Percentiles rank a stretch among this genome's conserved stretches.
Conservation (phyloP, 805 yeast species). For the Candida nanaspora region DNA sequence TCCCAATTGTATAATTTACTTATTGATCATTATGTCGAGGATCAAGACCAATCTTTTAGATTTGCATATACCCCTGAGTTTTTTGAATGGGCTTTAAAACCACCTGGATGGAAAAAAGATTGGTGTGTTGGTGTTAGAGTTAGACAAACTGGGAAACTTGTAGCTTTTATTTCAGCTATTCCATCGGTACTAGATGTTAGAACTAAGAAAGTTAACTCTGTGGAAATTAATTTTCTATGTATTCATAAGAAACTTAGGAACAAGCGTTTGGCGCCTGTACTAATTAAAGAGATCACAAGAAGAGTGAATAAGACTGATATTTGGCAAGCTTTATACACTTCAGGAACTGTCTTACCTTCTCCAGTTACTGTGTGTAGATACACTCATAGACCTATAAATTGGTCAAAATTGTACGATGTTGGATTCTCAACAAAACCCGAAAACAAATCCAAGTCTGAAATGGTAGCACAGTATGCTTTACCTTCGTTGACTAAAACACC, state of each 20-base stretch:
- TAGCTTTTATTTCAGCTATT: conserved; percentile 88
- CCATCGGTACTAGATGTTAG: conserved; percentile 64
- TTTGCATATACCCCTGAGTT: conserved; percentile 82
- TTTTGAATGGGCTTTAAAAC: conserved; percentile 86
- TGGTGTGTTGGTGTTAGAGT: conserved; percentile 96
- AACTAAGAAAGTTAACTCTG: conserved; percentile 45
- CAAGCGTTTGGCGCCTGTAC: conserved; percentile 90
- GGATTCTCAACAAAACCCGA: conserved; percentile 82
- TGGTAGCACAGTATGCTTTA: conserved; percentile 55
- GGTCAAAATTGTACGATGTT: conserved; percentile 84
- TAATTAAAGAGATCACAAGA: conserved; percentile 91
- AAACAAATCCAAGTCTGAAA: conserved; percentile 55
- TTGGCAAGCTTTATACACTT: conserved; percentile 96
- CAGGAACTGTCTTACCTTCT: conserved; percentile 86
- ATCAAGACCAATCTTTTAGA: conserved; percentile 84
- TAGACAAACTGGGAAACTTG: conserved; percentile 62
- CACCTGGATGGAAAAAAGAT: conserved; percentile 86
- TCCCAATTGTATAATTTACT: conserved; percentile 74
- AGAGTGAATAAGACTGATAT: conserved; percentile 77
- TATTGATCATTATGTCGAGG: conserved; percentile 92
- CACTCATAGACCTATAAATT: conserved; percentile 88
- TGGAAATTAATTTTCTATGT: conserved; percentile 89
- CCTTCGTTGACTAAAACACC: conserved; percentile 40
- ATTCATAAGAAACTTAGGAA: conserved; percentile 89
- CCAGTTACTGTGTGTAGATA: conserved; percentile 86